phyloP scores from a whole-genome alignment of 2,329 filamentous ascomycete genomes.

The Aureobasidium sp. region DNA sequence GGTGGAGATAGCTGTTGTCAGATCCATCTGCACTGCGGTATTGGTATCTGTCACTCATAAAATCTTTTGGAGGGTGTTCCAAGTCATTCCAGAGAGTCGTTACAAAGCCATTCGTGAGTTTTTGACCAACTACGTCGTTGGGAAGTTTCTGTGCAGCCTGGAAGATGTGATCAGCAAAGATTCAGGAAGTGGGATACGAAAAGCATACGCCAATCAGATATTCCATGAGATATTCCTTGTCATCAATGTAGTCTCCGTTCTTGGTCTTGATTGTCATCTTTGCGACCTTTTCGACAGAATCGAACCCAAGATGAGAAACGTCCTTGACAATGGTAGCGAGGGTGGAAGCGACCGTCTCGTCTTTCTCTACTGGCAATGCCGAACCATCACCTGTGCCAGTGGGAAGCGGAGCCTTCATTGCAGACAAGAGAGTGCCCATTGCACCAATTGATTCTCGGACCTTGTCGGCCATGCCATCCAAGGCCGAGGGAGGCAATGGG shows the following conservation, averaged over 20 bases:
- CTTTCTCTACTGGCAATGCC: constrained; percentile 27
- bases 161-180: constrained; percentile 4
- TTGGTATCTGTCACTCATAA: constrained; percentile 39
- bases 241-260: constrained; percentile 51
- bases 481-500: constrained; percentile 20
- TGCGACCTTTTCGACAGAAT: constrained; percentile 32
- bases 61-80: constrained; percentile 41
- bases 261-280: constrained; percentile 25
- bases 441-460: constrained; percentile 23
- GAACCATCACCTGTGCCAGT: constrained; percentile 41
- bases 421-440: constrained; percentile 26
- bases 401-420: constrained; percentile 28
- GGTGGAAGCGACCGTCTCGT: constrained; percentile 12
- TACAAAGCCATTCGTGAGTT: constrained; percentile 39
- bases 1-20: constrained; percentile 53
- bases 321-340: constrained; percentile 21
- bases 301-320: constrained; percentile 30
- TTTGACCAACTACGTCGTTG: constrained; percentile 33
- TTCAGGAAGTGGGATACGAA: background rate
- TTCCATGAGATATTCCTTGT: constrained; percentile 58
- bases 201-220: constrained; percentile 42
- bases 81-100: constrained; percentile 43
- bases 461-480: constrained; percentile 21
- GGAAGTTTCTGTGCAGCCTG: constrained; percentile 38
- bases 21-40: constrained; percentile 46